Evolutionary conservation across 2,329 filamentous ascomycete genomes (phyloP), one percentile per base, ranked within the genome.

Genomic region (Diaporthe caulivora): DNA sequence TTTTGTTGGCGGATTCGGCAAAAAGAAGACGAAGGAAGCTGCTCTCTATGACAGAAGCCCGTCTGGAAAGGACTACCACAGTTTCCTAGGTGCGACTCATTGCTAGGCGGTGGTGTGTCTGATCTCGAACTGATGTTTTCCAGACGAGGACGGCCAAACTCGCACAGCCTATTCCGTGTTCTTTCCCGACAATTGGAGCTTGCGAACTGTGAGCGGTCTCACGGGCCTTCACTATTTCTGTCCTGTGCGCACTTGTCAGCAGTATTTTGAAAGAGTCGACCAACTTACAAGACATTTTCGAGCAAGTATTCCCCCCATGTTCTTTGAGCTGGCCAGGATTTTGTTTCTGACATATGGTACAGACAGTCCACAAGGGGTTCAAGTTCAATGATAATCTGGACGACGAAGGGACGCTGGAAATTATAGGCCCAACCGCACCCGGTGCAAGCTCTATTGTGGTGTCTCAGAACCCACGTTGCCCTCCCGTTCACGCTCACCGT

Each of bases 361-460:
- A 69, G 65, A 2, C 1, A 1, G 18, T 0, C 18, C 51, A 69
- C 13, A 6, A 5, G 18, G 10, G 26, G 1, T 31, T 40, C 10
- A 21, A 69, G 11, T 69, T 69, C 9, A 57, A 44, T 37, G 65
- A 69, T 7, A 69, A 69, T 21, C 24, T 57, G 18, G 65, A 69
- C 8, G 5, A 24, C 37, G 37, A 57, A 2, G 65, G 21, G 21
- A 69, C 65, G 10, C 29, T 69, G 7, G 40, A 64, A 24, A 49
- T n/a, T 13, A 13, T 55, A 3, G 13, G 51, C 2, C 6, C 3
- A 17, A 24, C 3, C 17, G 17, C 3, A 7, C 40, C 21, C 11
- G 40, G 8, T 2, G 6, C 5, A 26, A 11, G 3, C 24, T 47
- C 51, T 7, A 24, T 69, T 1, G 8, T 69, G 15, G 37, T 69